Evolutionary conservation across 192 early-diverging fungal species (phyloP).

Genomic region (Coemansia sp.): DNA sequence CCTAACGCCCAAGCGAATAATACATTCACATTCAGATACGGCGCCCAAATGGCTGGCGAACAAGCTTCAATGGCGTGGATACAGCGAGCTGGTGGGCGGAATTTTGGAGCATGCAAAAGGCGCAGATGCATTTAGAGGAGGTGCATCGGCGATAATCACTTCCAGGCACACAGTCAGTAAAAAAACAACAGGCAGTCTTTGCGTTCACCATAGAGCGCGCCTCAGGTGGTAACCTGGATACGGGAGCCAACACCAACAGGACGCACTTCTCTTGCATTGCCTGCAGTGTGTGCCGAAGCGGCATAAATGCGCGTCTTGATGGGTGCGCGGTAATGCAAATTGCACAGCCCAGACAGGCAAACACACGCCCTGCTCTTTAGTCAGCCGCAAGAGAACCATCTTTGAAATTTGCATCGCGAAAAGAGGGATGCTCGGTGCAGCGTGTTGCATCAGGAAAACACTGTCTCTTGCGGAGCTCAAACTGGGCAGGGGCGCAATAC

Average conservation of each 20-base stretch:
- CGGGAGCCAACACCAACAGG: not conserved
- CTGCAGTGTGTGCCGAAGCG: not conserved
- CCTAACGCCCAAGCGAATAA: not conserved
- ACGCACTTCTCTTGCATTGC: not conserved
- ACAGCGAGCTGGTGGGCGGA: not conserved
- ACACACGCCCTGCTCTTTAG: too few relatives aligned
- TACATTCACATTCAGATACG: not conserved
- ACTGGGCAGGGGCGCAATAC: not conserved
- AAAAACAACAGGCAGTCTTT: too few relatives aligned
- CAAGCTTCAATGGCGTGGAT: too few relatives aligned
- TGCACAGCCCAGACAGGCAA: too few relatives aligned
- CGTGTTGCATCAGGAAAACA: too few relatives aligned
- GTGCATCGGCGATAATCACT: too few relatives aligned
- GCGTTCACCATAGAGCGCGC: too few relatives aligned
- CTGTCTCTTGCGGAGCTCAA: not conserved
- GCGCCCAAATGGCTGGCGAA: not conserved
- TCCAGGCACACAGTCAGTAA: too few relatives aligned
- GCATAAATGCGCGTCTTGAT: not conserved
- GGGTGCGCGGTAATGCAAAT: not conserved
- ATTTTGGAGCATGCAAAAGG: conserved; percentile 1
- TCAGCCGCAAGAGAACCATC: too few relatives aligned
- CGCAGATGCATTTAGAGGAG: conserved; percentile 3
- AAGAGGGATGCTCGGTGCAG: too few relatives aligned
- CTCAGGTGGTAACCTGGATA: too few relatives aligned
- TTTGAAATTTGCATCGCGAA: too few relatives aligned